Conservation (phyloP, 1,284 basidiomycete species). For the Pseudozyma pruni region DNA sequence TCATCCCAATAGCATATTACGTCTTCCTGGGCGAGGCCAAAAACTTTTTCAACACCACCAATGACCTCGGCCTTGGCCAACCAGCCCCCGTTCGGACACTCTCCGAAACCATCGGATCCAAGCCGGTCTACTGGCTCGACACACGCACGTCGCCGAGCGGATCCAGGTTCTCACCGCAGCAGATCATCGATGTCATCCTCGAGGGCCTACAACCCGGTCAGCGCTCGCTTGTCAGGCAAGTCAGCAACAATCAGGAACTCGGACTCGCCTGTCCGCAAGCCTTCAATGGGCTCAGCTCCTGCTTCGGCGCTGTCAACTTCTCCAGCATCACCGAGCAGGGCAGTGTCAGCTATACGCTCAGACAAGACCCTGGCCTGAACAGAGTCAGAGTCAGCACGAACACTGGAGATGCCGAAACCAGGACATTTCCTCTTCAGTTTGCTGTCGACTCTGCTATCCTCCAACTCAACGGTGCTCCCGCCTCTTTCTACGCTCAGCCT, state of each 20-base stretch:
- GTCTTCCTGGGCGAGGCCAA: constrained; percentile 74
- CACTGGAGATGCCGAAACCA: constrained; percentile 76
- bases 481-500: constrained; percentile 56
- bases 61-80: constrained; percentile 35
- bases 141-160: constrained; percentile 72
- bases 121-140: constrained; percentile 34
- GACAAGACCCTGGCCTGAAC: constrained; percentile 75
- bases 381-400: constrained; percentile 77
- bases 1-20: constrained; percentile 77
- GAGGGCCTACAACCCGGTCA: constrained; percentile 46
- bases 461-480: constrained; percentile 70
- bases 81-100: constrained; percentile 22
- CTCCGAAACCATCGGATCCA: constrained; percentile 8
- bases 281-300: constrained; percentile 77
- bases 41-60: constrained; percentile 37
- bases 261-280: constrained; percentile 76
- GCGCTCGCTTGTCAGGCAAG: constrained; percentile 22
- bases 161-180: constrained; percentile 69
- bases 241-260: constrained; percentile 67
- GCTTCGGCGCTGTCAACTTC: constrained; percentile 79
- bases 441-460: constrained; percentile 77
- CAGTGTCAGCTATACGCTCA: constrained; percentile 76
- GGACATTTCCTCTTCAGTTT: constrained; percentile 80
- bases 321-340: constrained; percentile 59
- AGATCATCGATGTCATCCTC: constrained; percentile 74